Evolutionary conservation across 2,329 filamentous ascomycete genomes (phyloP).

Genomic region (Fusarium denticulatum): DNA sequence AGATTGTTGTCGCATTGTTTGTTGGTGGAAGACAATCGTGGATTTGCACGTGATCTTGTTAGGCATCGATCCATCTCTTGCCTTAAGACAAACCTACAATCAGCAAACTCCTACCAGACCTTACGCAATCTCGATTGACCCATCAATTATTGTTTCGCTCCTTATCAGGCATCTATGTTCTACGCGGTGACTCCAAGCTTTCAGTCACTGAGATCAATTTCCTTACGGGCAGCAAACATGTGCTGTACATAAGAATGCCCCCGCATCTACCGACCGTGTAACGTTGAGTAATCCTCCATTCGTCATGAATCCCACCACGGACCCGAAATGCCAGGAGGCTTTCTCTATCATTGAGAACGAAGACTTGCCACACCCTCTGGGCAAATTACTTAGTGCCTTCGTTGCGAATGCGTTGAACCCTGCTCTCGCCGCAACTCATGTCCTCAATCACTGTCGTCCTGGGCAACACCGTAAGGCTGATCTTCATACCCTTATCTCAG

Average conservation of each 20-base stretch:
- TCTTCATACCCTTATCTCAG: rapidly evolving
- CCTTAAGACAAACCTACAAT: neutral
- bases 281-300: neutral
- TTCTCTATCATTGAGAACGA: neutral
- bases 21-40: neutral
- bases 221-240: neutral
- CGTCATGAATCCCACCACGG: neutral
- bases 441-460: rapidly evolving
- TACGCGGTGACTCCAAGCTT: neutral
- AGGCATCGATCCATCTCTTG: neutral
- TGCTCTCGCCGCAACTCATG: neutral
- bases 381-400: rapidly evolving
- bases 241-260: neutral
- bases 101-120: neutral
- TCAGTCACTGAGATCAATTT: neutral
- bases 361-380: rapidly evolving
- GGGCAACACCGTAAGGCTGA: rapidly evolving
- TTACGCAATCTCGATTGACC: too few relatives aligned
- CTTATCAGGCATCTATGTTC: neutral
- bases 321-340: neutral
- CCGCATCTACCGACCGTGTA: rapidly evolving
- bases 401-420: rapidly evolving
- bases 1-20: neutral
- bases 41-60: neutral
- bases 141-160: too few relatives aligned